A percentile compares a stretch with the other conserved stretches of the same genome.
phyloP scores from a whole-genome alignment of 1,284 basidiomycete genomes.

The Tausonia pullulans region DNA sequence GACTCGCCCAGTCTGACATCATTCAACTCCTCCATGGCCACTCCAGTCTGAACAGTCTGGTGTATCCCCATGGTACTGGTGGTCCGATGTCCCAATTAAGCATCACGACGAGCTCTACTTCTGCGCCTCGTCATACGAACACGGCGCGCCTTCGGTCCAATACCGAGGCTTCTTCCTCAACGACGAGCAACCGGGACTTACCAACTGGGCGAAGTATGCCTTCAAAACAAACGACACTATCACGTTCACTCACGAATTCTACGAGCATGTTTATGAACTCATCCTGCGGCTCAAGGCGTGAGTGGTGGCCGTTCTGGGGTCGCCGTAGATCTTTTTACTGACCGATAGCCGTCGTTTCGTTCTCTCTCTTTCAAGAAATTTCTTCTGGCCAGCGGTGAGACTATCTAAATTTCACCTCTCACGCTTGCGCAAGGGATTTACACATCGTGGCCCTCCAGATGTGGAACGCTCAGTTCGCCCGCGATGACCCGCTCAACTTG shows the following conservation, averaged over 20 bases:
- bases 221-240: slow-evolving; percentile 53
- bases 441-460: slow-evolving; percentile 2
- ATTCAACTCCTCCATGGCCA: slow-evolving; percentile 25
- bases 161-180: slow-evolving; percentile 53
- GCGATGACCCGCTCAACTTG: slow-evolving; percentile 56
- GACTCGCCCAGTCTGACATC: slow-evolving; percentile 38
- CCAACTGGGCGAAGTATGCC: slow-evolving; percentile 46
- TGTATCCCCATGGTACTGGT: slow-evolving; percentile 30
- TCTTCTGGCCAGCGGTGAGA: slow-evolving; percentile 41
- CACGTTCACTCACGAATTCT: slow-evolving; percentile 37
- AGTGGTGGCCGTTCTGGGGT: too few species aligned
- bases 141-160: slow-evolving; percentile 56
- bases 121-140: slow-evolving; percentile 42
- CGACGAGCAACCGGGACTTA: slow-evolving; percentile 52
- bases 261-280: slow-evolving; percentile 47
- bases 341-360: too few species aligned
- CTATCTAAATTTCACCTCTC: not conserved
- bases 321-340: too few species aligned
- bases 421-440: not conserved
- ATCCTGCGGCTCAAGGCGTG: slow-evolving; percentile 50
- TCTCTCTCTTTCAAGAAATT: slow-evolving; percentile 35
- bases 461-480: slow-evolving; percentile 38
- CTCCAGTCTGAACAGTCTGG: slow-evolving; percentile 56
- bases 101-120: slow-evolving; percentile 44
- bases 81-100: slow-evolving; percentile 55